phyloP scores from a whole-genome alignment of 768 basidiomycete genomes.

The Boletus barrowsii region DNA sequence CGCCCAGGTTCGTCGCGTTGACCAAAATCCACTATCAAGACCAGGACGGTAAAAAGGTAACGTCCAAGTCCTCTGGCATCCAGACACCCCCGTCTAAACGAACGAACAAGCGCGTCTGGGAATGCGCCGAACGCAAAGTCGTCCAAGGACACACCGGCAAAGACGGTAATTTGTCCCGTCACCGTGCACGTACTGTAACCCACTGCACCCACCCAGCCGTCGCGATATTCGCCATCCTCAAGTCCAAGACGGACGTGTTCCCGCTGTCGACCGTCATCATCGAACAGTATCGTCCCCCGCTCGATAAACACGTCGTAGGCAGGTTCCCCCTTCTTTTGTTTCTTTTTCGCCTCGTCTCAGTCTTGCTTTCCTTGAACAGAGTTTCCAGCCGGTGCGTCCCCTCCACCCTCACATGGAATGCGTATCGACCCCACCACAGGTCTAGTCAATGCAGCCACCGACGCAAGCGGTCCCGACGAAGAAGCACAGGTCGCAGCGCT shows the following conservation, averaged over 20 bases:
- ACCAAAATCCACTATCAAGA: conserved; percentile 82
- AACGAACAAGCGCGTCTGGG: conserved; percentile 64
- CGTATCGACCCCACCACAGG: conserved; percentile 38
- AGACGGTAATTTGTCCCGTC: conserved; percentile 55
- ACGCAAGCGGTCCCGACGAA: conserved; percentile 40
- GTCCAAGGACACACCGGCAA: conserved; percentile 74
- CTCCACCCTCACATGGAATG: conserved; percentile 14
- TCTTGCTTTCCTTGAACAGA: conserved; percentile 33
- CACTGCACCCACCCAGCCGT: conserved; percentile 53
- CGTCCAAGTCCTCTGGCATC: background rate
- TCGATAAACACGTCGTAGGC: conserved; percentile 76
- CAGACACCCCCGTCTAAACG: background rate
- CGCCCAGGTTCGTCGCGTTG: conserved; percentile 74
- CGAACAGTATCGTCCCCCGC: conserved; percentile 90
- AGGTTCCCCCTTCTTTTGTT: conserved; percentile 3
- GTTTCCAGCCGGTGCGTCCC: conserved; percentile 52
- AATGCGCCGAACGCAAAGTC: conserved; percentile 81
- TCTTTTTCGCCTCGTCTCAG: background rate
- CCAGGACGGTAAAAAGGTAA: conserved; percentile 69
- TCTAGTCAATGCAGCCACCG: conserved; percentile 67
- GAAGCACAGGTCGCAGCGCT: conserved; percentile 76
- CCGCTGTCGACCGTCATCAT: conserved; percentile 78
- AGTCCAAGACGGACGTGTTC: conserved; percentile 70
- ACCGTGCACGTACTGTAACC: background rate
- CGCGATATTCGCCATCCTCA: conserved; percentile 76